Conservation (phyloP, 129 eudicot species). For the Sambucus nigra region DNA sequence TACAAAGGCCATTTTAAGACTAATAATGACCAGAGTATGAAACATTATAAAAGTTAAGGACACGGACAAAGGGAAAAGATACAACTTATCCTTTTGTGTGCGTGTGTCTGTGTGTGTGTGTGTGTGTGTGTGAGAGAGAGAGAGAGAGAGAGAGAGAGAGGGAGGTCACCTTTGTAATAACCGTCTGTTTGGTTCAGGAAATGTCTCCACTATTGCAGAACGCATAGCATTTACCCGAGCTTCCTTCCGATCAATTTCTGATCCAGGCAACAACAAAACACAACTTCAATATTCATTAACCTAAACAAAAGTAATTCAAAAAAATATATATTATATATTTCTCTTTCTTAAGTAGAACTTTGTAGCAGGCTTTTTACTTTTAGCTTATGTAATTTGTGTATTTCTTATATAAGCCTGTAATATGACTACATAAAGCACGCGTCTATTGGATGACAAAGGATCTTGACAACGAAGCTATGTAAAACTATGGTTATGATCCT, state of each 20-base stretch:
- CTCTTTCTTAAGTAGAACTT: too few species aligned
- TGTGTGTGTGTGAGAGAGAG: not conserved
- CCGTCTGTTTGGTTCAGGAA: constrained; percentile 97
- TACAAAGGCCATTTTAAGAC: not conserved
- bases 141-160: constrained; percentile 15
- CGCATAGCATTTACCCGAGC: constrained; percentile 81
- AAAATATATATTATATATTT: too few species aligned
- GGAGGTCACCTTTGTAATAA: constrained; percentile 65
- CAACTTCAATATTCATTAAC: not conserved
- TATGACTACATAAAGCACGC: too few species aligned
- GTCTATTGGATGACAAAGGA: too few species aligned
- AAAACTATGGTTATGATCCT: too few species aligned
- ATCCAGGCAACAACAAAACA: constrained; percentile 11
- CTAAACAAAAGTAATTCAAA: not conserved
- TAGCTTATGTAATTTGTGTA: too few species aligned
- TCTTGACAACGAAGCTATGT: too few species aligned
- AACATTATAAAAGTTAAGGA: not conserved
- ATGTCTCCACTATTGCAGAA: constrained; percentile 74
- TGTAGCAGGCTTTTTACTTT: too few species aligned
- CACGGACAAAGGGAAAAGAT: not conserved
- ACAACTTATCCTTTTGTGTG: not conserved
- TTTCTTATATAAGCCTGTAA: too few species aligned
- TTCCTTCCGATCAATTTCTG: constrained; percentile 86
- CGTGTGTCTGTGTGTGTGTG: too few species aligned
- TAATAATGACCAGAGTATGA: not conserved